phyloP scores from a whole-genome alignment of 2,329 filamentous ascomycete species.

The Cercospora brassicicola region DNA sequence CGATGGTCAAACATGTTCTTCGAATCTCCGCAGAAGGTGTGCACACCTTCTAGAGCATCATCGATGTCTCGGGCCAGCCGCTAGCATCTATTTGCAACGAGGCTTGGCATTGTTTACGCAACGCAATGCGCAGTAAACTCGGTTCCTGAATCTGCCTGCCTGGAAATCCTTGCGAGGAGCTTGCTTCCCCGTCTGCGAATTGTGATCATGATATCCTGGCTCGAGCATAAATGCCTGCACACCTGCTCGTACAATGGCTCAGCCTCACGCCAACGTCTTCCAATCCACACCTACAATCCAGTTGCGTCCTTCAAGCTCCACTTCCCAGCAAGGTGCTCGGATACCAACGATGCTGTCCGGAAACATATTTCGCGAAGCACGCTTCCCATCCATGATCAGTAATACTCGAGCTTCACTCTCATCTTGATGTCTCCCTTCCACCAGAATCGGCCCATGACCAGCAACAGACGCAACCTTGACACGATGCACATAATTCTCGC shows the following conservation, averaged over 20 bases:
- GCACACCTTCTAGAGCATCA: neutral
- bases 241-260: neutral
- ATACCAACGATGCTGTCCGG: conserved; percentile 39
- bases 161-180: conserved; percentile 2
- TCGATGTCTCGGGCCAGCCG: neutral
- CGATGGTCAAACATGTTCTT: neutral
- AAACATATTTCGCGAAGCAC: conserved; percentile 29
- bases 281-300: conserved; percentile 49
- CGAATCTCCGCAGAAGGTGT: neutral
- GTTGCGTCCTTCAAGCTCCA: conserved; percentile 38
- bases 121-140: neutral
- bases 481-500: conserved; percentile 31
- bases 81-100: neutral
- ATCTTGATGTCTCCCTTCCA: conserved; percentile 18
- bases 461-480: conserved; percentile 24
- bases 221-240: neutral
- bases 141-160: conserved; percentile 1
- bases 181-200: neutral
- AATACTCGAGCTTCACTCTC: conserved; percentile 23
- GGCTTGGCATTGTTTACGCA: conserved; percentile 2
- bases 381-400: conserved; percentile 26
- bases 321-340: conserved; percentile 45
- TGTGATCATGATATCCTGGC: neutral
- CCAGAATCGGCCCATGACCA: conserved; percentile 26
- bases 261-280: conserved; percentile 27